A percentile compares a stretch with the other conserved stretches of the same genome.
phyloP scores from a whole-genome alignment of 176 grass and related monocot genomes.

The Hsuehochloa calcarea region DNA sequence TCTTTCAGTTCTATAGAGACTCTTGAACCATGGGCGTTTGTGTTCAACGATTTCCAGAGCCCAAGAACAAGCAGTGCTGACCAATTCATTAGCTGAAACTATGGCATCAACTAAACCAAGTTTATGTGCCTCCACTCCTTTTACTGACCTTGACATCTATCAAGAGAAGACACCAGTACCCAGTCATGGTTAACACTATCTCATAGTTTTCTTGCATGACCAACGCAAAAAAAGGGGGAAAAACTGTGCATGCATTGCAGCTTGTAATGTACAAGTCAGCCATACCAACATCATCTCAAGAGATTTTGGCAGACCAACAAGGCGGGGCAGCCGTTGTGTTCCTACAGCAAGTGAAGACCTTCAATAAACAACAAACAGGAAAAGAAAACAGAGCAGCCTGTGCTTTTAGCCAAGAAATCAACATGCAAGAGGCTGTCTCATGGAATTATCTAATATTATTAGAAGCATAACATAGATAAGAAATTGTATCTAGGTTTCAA shows the following conservation, averaged over 20 bases:
- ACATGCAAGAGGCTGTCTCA: background rate
- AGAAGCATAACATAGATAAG: no score
- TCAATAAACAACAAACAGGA: conserved; percentile 9
- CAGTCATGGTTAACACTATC: conserved; percentile 7
- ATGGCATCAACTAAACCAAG: conserved; percentile 67
- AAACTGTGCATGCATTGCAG: background rate
- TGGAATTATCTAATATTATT: background rate
- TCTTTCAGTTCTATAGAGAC: conserved; percentile 68
- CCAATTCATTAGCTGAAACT: conserved; percentile 58
- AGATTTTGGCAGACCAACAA: conserved; percentile 78
- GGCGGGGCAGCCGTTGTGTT: conserved; percentile 85
- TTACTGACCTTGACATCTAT: conserved; percentile 79
- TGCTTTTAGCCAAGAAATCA: conserved; percentile 1
- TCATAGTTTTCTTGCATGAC: conserved; percentile 16
- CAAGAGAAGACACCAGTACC: conserved; percentile 16
- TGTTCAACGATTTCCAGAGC: conserved; percentile 67
- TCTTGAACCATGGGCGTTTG: conserved; percentile 76
- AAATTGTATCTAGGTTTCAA: no score
- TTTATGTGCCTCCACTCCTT: conserved; percentile 63
- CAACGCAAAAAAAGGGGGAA: background rate
- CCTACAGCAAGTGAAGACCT: conserved; percentile 44
- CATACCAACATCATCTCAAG: conserved; percentile 90
- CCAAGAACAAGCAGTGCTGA: conserved; percentile 55
- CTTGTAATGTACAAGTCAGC: conserved; percentile 9
- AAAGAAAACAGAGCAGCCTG: conserved; percentile 8